phyloP scores from a whole-genome alignment of 2,329 filamentous ascomycete genomes.

The Pseudogymnoascus sp. region DNA sequence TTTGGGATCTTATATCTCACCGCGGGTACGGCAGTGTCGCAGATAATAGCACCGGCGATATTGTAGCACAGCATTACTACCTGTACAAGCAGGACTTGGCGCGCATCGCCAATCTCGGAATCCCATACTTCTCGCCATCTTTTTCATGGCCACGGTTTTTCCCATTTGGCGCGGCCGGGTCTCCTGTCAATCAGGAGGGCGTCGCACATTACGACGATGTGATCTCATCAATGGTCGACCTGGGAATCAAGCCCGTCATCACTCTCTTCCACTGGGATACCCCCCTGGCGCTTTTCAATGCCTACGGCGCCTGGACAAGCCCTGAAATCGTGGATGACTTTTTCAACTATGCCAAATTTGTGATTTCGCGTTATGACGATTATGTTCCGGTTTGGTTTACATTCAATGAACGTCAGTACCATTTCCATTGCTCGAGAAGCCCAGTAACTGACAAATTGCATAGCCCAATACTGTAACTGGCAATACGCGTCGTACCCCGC shows the following conservation, averaged over 20 bases:
- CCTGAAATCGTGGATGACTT: constrained; percentile 30
- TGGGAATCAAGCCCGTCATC: constrained; percentile 11
- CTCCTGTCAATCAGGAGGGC: constrained; percentile 14
- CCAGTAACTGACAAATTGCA: neutral
- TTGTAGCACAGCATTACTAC: constrained; percentile 35
- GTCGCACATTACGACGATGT: constrained; percentile 15
- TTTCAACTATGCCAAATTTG: constrained; percentile 31
- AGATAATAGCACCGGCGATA: constrained; percentile 35
- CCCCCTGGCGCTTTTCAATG: constrained; percentile 31
- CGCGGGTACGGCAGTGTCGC: constrained; percentile 33
- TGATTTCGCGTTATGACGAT: constrained; percentile 31
- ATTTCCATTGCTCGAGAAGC: constrained; percentile 13
- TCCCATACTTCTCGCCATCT: constrained; percentile 24
- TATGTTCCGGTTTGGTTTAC: constrained; percentile 35
- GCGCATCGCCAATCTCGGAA: constrained; percentile 25
- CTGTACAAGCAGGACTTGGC: constrained; percentile 37
- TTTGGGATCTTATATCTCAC: constrained; percentile 38
- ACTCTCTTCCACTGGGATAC: constrained; percentile 18
- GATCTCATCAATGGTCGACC: neutral
- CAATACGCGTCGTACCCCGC: constrained; percentile 38
- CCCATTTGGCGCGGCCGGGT: constrained; percentile 10
- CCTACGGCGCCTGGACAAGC: constrained; percentile 32
- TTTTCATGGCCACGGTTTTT: constrained; percentile 25
- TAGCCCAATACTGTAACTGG: constrained; percentile 40
- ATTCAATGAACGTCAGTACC: constrained; percentile 31